Conservation (phyloP, 2,329 filamentous ascomycete genomes). For the Zasmidium cellare region DNA sequence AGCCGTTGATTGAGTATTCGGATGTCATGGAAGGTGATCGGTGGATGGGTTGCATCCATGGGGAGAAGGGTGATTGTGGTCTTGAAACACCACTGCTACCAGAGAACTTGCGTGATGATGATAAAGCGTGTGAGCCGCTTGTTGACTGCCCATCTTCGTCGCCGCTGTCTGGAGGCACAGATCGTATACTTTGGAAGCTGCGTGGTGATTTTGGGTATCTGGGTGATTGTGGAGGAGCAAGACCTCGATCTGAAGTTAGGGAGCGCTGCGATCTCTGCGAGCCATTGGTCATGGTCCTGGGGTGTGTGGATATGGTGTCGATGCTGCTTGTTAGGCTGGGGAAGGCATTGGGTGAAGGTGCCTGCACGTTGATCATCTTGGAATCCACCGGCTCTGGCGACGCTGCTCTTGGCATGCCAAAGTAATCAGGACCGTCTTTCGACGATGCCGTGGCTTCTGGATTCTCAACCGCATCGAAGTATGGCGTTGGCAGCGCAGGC, state of each 20-base stretch:
- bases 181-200: constrained; percentile 46
- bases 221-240: constrained; percentile 37
- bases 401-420: constrained; percentile 45
- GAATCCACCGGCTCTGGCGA: constrained; percentile 49
- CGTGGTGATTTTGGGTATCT: constrained; percentile 43
- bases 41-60: constrained; percentile 61
- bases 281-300: constrained; percentile 42
- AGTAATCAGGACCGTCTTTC: constrained; percentile 39
- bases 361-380: constrained; percentile 40
- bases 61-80: constrained; percentile 64
- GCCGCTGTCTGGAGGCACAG: constrained; percentile 53
- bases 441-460: constrained; percentile 10
- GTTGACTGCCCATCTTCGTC: constrained; percentile 64
- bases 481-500: constrained; percentile 22
- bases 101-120: constrained; percentile 77
- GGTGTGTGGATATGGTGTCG: constrained; percentile 37
- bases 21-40: constrained; percentile 85
- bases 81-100: constrained; percentile 65
- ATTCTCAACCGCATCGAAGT: constrained; percentile 27
- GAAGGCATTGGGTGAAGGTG: constrained; percentile 42
- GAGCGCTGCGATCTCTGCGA: constrained; percentile 32
- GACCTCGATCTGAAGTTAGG: constrained; percentile 25
- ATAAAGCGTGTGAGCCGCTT: constrained; percentile 56
- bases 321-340: constrained; percentile 38
- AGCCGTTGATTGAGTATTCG: constrained; percentile 67